Evolutionary conservation across 352 stramenopile genomes (phyloP).

Genomic region (Globisporangium emineosum): DNA sequence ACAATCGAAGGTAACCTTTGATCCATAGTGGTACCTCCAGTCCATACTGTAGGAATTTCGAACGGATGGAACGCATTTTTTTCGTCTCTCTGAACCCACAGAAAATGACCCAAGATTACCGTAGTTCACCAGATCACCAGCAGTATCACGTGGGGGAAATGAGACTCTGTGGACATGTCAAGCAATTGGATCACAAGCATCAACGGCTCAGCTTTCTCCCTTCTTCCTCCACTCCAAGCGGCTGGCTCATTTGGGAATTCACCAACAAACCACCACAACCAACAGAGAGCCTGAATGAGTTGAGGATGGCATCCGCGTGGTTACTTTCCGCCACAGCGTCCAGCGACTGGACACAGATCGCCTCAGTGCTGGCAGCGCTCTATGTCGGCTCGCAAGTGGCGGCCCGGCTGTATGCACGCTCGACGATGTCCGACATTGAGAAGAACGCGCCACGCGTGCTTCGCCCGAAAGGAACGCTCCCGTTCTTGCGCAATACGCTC

Average conservation of each 20-base stretch:
- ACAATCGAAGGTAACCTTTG: background rate
- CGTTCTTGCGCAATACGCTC: slow-evolving; percentile 17
- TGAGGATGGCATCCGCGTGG: background rate
- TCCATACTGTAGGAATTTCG: background rate
- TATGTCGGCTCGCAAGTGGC: background rate
- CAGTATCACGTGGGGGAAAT: background rate
- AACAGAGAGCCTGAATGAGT: background rate
- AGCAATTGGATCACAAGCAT: background rate
- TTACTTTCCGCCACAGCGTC: background rate
- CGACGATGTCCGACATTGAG: background rate
- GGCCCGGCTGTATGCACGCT: background rate
- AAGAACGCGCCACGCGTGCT: slow-evolving; percentile 10
- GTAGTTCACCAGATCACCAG: background rate
- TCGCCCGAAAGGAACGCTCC: background rate
- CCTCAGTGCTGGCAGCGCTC: background rate
- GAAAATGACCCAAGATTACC: background rate
- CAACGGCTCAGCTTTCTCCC: background rate
- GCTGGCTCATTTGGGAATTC: background rate
- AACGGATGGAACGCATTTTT: background rate
- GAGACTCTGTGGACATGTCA: background rate
- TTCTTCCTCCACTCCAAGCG: background rate
- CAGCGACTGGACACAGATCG: slow-evolving; percentile 1
- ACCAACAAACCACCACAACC: background rate
- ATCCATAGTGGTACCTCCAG: background rate
- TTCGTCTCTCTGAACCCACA: background rate